Evolutionary conservation across 169 alveolate genomes (phyloP), one percentile per base, ranked within the genome.

Genomic region (Eimeria brunetti): DNA sequence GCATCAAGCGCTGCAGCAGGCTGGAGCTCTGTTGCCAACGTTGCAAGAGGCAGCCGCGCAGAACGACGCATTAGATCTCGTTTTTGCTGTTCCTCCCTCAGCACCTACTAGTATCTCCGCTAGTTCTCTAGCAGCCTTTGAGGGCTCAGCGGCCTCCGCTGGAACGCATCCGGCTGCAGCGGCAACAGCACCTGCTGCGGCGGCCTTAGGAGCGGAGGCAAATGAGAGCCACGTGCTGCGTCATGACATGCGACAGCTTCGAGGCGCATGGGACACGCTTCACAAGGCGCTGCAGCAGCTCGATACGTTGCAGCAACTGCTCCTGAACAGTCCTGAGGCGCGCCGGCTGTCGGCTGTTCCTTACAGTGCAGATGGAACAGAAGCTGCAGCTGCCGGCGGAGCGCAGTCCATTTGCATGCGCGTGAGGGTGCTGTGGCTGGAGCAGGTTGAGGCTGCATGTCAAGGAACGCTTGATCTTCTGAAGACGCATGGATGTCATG

Each of bases 391-490:
- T 38, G 89, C 76, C 41, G 86, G 51, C 76, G 14, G 18, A 91
- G 46, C 86, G n/a, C 78, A 24, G 18, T 2, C 2, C 73, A 7
- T 36, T 7, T 75, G 78, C 18, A 9, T 69, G 64, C 93, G 93
- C 44, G 83, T 86, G 69, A 81, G 93, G 44, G 22, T 86, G 83
- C 83, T 44, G 51, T 86, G 93, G 93, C 93, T 86, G 36, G 69
- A 56, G 6, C 69, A 41, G 38, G 67, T 64, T n/a, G 49, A 53
- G 46, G 41, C 93, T 86, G 67, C 93, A 1, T 86, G 93, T 67
- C 14, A 49, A 22, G 93, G 18, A 24, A n/a, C 83, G 24, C 38
- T 86, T 0, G 93, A 7, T 51, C 49, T 62, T 44, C 49, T 86
- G 83, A 62, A 44, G 41, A 12, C 51, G 18, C 53, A 27, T 22